Base-by-base conservation (phyloP, 2,329 filamentous ascomycete species). In the Colletotrichum tanaceti region DNA sequence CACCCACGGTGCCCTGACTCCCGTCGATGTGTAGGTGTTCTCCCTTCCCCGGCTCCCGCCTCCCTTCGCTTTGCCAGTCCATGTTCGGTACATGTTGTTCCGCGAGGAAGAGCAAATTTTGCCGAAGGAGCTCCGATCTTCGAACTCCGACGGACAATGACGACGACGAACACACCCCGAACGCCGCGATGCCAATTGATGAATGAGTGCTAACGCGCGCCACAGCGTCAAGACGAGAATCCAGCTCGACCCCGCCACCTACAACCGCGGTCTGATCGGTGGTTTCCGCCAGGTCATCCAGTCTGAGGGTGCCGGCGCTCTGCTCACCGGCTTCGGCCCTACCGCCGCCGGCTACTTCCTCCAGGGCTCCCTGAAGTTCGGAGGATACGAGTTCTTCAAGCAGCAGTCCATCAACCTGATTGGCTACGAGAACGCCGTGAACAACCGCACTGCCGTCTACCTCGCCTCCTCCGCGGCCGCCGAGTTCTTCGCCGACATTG, bases 301-400 rank as follows among this genome's bases (percentile, higher is more conserved):
- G 77, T 92, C 89, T 74, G 93, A 97, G 86, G 93, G 93, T 84
- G 91, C 91, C 78, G 92, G 90, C 81, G 93, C 93, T 81, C 90
- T 97, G 77, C 85, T 93, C 81, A 97, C 93, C 74, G 93, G 93
- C 83, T 88, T 90, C 81, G 93, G 93, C 75, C 93, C 93, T 77
- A 97, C 93, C 79, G 90, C 90, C 74, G 92, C 93, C 73, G 93
- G 93, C 82, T 97, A 97, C 86, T 97, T 97, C 90, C 90, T 97
- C 76, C 93, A 97, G 86, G 93, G 93, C 79, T 91, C 93, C 76
- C 90, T 96, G 88, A 97, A 97, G 86, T 94, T 94, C 82, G 93
- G 93, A 82, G 93, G 93, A 81, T 97, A 97, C 83, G 93, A 97
- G 85, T 91, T 97, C 85, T 97, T 97, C 91, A 97, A 97, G 91